Conservation (phyloP, 1,284 basidiomycete genomes). For the Cutaneotrichosporon spelunceum region DNA sequence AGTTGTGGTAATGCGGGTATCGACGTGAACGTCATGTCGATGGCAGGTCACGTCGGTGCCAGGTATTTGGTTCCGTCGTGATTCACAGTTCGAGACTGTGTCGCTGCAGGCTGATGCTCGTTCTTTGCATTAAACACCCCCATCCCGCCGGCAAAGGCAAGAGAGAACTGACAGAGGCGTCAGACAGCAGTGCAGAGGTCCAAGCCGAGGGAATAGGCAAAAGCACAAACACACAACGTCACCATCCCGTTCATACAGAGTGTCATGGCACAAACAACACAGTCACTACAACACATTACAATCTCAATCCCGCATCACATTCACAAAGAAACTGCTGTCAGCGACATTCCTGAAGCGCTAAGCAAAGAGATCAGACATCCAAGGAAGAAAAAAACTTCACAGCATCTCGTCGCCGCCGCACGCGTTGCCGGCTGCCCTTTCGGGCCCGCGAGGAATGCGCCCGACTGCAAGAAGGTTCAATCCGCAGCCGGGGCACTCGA, state of each 20-base stretch:
- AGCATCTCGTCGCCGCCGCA: conserved; percentile 42
- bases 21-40: conserved; percentile 1
- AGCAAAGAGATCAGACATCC: conserved; percentile 49
- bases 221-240: too few species aligned
- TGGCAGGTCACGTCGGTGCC: conserved; percentile 1
- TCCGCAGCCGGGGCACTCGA: conserved; percentile 34
- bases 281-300: conserved; percentile 1
- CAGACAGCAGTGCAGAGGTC: too few species aligned
- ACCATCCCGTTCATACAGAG: too few species aligned
- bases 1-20: not conserved
- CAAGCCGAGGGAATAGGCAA: too few species aligned
- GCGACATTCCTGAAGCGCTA: conserved; percentile 1
- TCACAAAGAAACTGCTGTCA: conserved; percentile 3
- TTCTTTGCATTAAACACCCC: too few species aligned
- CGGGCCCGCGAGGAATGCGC: conserved; percentile 37
- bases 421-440: conserved; percentile 28
- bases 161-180: too few species aligned
- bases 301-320: not conserved
- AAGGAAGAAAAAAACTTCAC: conserved; percentile 53
- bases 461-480: conserved; percentile 47
- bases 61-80: not conserved
- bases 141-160: too few species aligned
- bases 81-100: not conserved
- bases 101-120: too few species aligned
- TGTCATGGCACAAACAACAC: not conserved